A percentile compares a stretch with the other conserved stretches of the same genome.
phyloP scores from a whole-genome alignment of 768 basidiomycete genomes.

The Austroboletus festivus region DNA sequence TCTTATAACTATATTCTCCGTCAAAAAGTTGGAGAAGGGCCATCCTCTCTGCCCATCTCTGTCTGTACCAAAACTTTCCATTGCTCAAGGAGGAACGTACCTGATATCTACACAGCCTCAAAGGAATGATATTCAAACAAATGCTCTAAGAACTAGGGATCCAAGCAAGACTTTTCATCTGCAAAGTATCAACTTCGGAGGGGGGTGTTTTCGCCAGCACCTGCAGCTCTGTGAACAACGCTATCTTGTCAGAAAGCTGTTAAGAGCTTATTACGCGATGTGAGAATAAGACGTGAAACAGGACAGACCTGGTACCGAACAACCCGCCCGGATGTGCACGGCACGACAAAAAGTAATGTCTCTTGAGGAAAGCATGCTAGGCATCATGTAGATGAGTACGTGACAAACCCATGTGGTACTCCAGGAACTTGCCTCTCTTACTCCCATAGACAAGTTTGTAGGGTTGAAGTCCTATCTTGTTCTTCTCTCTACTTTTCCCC shows the following conservation, averaged over 20 bases:
- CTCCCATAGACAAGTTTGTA: conserved; percentile 19
- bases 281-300: neutral
- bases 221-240: conserved; percentile 38
- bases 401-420: neutral
- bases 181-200: conserved; percentile 12
- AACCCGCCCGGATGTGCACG: conserved; percentile 75
- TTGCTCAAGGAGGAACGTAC: no score
- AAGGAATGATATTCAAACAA: neutral
- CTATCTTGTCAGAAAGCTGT: conserved; percentile 45
- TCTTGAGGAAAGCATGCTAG: conserved; percentile 32
- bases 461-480: conserved; percentile 19
- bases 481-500: conserved; percentile 9
- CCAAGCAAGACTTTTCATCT: conserved; percentile 6
- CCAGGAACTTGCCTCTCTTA: conserved; percentile 3
- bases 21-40: no score
- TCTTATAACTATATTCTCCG: no score
- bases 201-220: conserved; percentile 21
- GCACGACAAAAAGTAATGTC: conserved; percentile 72
- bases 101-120: neutral
- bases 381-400: neutral
- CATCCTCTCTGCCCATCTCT: no score
- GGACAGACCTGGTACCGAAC: conserved; percentile 62
- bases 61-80: no score
- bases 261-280: neutral
- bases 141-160: neutral